Evolutionary conservation across 257 asterid species (phyloP).

Genomic region (Apocynum venetum): DNA sequence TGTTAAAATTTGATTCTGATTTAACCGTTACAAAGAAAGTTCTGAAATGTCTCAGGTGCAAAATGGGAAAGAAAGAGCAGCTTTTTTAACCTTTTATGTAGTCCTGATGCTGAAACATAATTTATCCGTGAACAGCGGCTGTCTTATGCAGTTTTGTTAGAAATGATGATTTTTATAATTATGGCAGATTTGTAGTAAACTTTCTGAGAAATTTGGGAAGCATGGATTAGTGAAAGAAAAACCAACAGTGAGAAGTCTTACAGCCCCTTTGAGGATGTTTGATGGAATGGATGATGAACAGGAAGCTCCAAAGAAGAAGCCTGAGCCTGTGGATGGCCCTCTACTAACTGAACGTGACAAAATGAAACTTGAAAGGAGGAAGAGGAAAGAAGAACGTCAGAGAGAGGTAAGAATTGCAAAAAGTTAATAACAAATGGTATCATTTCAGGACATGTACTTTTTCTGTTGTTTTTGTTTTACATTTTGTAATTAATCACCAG

Average conservation of each 20-base stretch:
- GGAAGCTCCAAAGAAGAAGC: conserved; percentile 78
- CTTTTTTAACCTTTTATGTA: neutral
- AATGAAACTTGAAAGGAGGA: conserved; percentile 88
- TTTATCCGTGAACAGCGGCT: neutral
- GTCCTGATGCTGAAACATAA: neutral
- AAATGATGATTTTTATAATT: neutral
- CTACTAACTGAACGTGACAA: conserved; percentile 92
- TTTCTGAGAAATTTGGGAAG: conserved; percentile 86
- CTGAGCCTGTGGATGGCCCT: conserved; percentile 97
- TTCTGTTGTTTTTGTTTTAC: too few species aligned
- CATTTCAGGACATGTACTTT: neutral
- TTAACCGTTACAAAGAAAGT: neutral
- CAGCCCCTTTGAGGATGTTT: conserved; percentile 85
- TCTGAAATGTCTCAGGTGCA: neutral
- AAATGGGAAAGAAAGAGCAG: neutral
- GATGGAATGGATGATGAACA: conserved; percentile 98
- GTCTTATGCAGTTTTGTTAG: neutral
- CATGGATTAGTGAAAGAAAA: conserved; percentile 81
- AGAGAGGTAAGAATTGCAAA: conserved; percentile 63
- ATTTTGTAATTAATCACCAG: neutral
- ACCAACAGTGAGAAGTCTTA: conserved; percentile 89
- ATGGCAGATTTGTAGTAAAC: conserved; percentile 64
- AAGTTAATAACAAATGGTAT: neutral
- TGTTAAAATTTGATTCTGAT: neutral
- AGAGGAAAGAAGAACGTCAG: conserved; percentile 92